Evolutionary conservation across 2,329 filamentous ascomycete genomes (phyloP), one percentile per base, ranked within the genome.

Genomic region (Parafenestella ontariensis): DNA sequence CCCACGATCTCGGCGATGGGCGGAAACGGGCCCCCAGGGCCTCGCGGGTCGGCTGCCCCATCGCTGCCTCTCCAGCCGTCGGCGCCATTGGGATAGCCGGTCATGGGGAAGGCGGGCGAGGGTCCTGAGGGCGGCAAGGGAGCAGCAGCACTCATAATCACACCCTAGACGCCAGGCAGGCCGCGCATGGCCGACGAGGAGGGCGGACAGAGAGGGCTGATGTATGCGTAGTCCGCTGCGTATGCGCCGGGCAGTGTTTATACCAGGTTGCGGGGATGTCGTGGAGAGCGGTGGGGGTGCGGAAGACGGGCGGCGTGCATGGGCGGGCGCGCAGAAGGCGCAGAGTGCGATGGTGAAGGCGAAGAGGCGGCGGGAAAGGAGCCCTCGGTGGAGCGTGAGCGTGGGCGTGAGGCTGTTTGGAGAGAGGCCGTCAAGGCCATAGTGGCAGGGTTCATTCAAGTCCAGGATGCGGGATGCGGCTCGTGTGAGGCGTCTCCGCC

Each of bases 1-100:
- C 71, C 74, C 50, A 76, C 66, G 20, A 82, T 74, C 55, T 81
- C 79, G 26, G 76, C 68, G 31, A 82, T 77, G 58, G 80, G 77
- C 4, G 73, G 71, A 40, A 62, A 66, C 21, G 67, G 51, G 36
- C 62, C 69, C 13, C 54, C 63, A 33, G 69, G 21, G 26, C 57
- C 58, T 41, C 58, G 66, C 15, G 64, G 51, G 46, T 59, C 61
- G 46, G 56, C 64, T 31, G 61, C 51, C 17, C 59, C 69, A 54
- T 68, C 57, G 65, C 64, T 62, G 52, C 59, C 70, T 55, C 61
- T 60, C 55, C 58, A 66, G 53, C 49, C 63, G 37, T 64, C 62
- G 48, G 64, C 59, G 57, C 66, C 69, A 54, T 70, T 61, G 17
- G 67, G 47, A 45, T 65, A 57, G 56, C 69, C 67, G 66, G 66